These are phyloP conservation scores for Zoysia japonica DNA, from an alignment of 176 grass and related monocot species.

Conservation along the genomic window DNA sequence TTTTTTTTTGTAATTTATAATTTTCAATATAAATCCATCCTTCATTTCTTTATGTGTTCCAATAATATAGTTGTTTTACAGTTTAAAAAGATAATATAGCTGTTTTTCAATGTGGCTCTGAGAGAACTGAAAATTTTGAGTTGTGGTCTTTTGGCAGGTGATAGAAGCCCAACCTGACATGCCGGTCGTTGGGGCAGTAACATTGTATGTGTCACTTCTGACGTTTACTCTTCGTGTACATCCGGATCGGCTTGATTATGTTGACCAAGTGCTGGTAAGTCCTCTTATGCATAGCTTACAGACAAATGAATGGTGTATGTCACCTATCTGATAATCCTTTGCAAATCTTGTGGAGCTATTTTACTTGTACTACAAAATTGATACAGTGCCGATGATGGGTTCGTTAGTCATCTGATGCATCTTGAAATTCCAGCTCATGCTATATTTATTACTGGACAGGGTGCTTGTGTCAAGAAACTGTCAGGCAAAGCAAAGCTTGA, in stretches of 20 bases:
- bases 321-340: constrained; percentile 5
- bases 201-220: constrained; percentile 92
- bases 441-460: constrained; percentile 58
- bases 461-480: constrained; percentile 98
- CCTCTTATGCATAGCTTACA: constrained; percentile 10
- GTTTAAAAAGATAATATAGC: not conserved
- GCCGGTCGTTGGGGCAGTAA: constrained; percentile 89
- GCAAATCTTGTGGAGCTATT: not conserved
- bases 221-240: constrained; percentile 98
- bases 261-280: constrained; percentile 97
- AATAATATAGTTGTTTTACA: constrained; percentile 5
- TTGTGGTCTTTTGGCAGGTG: constrained; percentile 62
- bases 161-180: constrained; percentile 98
- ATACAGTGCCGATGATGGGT: not conserved
- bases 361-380: constrained; percentile 4
- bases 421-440: constrained; percentile 33
- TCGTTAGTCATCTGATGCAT: not conserved
- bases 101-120: constrained; percentile 15
- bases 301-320: not conserved
- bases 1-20: not conserved
- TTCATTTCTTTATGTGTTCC: constrained; percentile 8
- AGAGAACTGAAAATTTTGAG: constrained; percentile 19
- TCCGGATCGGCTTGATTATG: constrained; percentile 98
- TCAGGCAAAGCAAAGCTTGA: constrained; percentile 89
- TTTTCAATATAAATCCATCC: not conserved